Evolutionary conservation across 371 early-diverging fungal species (phyloP), one percentile per base, ranked within the genome.

Genomic region (Nematocida parisii): DNA sequence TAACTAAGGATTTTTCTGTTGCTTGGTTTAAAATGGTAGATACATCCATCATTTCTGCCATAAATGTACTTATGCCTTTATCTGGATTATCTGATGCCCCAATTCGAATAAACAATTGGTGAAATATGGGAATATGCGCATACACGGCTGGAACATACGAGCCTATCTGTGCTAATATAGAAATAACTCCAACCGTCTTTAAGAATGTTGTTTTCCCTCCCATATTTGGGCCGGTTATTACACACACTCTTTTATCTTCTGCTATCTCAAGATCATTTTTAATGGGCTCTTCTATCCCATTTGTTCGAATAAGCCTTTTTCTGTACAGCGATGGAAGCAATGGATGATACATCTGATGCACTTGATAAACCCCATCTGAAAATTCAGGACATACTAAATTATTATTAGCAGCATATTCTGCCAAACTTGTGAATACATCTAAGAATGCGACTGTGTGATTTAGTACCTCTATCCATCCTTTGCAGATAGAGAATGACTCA

Each of bases 211-310:
- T 86, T 83, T 91, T 91, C 42, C 92, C 92, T 39, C 91, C 92
- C 97, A 96, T 97, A 84, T 98, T 98, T 0, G 96, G 93, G 0
- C 99, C 98, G 0, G 93, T 94, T 7, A 96, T 90, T 13, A 96
- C 88, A 55, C 93, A 92, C 72, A 96, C 89, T 20, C 89, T 92
- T 22, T 11, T 58, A 20, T 80, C 94, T 90, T 52, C 92, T 91
- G 1, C 45, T 39, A 77, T n/a, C 6, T 67, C 42, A 6, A 77
- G 39, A 46, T 13, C 33, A 47, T 77, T 77, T 44, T 70, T 77
- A 5, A 66, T 58, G 9, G 66, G 50, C 66, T 77, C 80, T 15
- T 82, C 71, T 4, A 54, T 20, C 2, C 6, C 45, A 9, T 11
- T 11, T 6, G 45, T 66, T 4, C 89, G 91, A 4, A 90, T 88